Percentiles rank a stretch among this genome's conserved stretches.
phyloP scores from a whole-genome alignment of 202 grass and related monocot genomes.

The Saccharum hybrid region DNA sequence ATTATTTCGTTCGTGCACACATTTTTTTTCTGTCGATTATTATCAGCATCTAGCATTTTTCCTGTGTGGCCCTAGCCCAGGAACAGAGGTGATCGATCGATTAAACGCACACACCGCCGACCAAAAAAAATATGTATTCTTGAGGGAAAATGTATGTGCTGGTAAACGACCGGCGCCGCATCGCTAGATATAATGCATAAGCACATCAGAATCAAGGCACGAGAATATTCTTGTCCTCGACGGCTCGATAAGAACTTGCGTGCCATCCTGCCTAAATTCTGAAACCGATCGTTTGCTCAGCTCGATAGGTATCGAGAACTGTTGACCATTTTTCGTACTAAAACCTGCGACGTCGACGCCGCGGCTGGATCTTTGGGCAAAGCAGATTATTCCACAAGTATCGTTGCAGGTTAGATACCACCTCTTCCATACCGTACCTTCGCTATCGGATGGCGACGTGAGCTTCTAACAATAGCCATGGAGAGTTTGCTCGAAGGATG shows the following conservation, averaged over 20 bases:
- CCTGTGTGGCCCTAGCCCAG: neutral
- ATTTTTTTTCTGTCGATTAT: neutral
- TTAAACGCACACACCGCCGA: neutral
- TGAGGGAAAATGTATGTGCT: neutral
- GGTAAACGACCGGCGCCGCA: neutral
- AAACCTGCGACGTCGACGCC: conserved; percentile 30
- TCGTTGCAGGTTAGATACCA: conserved; percentile 25
- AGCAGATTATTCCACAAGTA: conserved; percentile 21
- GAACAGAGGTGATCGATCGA: neutral
- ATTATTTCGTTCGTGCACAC: neutral
- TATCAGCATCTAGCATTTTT: neutral
- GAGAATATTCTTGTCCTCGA: conserved; percentile 33
- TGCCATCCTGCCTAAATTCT: neutral
- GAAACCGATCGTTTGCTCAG: neutral
- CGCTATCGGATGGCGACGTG: neutral
- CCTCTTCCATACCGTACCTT: neutral
- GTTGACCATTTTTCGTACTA: conserved; percentile 33
- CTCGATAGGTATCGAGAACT: neutral
- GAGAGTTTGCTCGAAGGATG: conserved; percentile 8
- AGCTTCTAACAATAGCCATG: neutral
- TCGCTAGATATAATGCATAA: conserved; percentile 9
- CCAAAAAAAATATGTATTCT: neutral
- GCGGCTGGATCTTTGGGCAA: conserved; percentile 9
- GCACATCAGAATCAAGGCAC: neutral
- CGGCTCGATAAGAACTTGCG: conserved; percentile 6